Evolutionary conservation across 140 eudicot species (phyloP), one percentile per base, ranked within the genome.

Genomic region (Bidens hawaiensis): DNA sequence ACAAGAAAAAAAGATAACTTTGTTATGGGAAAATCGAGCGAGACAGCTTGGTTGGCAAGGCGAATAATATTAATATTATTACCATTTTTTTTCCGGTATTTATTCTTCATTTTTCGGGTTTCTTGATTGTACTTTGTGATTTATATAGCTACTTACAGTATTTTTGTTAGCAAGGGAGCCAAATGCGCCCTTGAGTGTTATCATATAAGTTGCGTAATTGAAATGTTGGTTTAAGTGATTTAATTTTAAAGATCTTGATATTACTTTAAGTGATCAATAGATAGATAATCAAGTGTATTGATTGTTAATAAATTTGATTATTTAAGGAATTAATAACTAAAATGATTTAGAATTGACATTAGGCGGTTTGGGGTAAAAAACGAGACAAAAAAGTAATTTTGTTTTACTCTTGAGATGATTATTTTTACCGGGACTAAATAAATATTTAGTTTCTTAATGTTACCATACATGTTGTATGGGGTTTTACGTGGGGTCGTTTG

Each of bases 21-120:
- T 43, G 15, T 40, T 83, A 72, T 89, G 97, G 97, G 97, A 89
- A 61, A 67, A 67, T 62, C 64, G 93, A 70, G 97, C 97, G 14
- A 84, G 86, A 10, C 83, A 74, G 58, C 72, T 81, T 55, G 97
- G 97, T 49, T 86, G 89, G 89, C 78, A 76, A 81, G 90, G 81
- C 4, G 70, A 62, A 75, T 79, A 65, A 64, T 14, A 49, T 31
- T 79, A 65, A 64, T 14, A 49, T 31, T 9, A 12, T 16, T 24
- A 41, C 65, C 9, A 33, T 28, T 30, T 17, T 12, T 61, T 58
- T 21, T 23, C 2, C 17, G 40, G n/a, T n/a, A n/a, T n/a, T 36
- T 5, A 27, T 21, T 16, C 10, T 73, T 16, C 36, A 18, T 62
- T 24, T 54, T 26, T 58, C 28, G 11, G 25, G 74, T 51, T 66